Conservation (phyloP, 2,329 filamentous ascomycete species). For the Cordyceps tenuipes region DNA sequence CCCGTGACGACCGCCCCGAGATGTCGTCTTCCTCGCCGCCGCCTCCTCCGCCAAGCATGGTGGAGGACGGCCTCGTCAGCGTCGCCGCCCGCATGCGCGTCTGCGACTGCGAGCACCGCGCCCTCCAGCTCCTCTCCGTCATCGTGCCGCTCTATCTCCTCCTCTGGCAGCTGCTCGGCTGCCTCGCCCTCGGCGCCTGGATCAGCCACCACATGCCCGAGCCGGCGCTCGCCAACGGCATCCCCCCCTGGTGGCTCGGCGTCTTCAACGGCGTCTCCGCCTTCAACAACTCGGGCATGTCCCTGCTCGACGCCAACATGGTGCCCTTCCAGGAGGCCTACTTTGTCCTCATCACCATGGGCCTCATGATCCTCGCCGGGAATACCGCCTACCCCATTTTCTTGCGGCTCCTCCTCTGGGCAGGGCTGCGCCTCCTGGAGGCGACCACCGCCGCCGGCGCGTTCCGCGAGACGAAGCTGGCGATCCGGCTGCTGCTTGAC, state of each 20-base stretch:
- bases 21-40: too few relatives aligned
- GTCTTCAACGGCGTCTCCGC: constrained; percentile 60
- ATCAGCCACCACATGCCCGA: constrained; percentile 43
- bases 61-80: constrained; percentile 33
- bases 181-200: constrained; percentile 53
- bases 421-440: constrained; percentile 33
- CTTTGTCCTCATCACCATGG: constrained; percentile 45
- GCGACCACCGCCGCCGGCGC: constrained; percentile 29
- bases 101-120: constrained; percentile 56
- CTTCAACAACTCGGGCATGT: constrained; percentile 67
- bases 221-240: constrained; percentile 43
- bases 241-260: constrained; percentile 61
- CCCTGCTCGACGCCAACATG: constrained; percentile 58
- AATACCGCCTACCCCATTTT: constrained; percentile 60
- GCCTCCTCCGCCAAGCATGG: not conserved
- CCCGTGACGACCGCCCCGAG: too few relatives aligned
- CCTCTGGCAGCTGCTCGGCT: constrained; percentile 50
- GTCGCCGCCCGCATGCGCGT: constrained; percentile 45
- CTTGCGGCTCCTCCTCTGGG: constrained; percentile 52
- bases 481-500: constrained; percentile 44
- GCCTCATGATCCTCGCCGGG: constrained; percentile 52
- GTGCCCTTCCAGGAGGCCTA: constrained; percentile 47
- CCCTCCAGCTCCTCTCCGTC: constrained; percentile 49
- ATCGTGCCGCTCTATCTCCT: constrained; percentile 54
- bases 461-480: constrained; percentile 36